phyloP scores from a whole-genome alignment of 148 eudicot genomes.

The Dysphania ambrosioides region DNA sequence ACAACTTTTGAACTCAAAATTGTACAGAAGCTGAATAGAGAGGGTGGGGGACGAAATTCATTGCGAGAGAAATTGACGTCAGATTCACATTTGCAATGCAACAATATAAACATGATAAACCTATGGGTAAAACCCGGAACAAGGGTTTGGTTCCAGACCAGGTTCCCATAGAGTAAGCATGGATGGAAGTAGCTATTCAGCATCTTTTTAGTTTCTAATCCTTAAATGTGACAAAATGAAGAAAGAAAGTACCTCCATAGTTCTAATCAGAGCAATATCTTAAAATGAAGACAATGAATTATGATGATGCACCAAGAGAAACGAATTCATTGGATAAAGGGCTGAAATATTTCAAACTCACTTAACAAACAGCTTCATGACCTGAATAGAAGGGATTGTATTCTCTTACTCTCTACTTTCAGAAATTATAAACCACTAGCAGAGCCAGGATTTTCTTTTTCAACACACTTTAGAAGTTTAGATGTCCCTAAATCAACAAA shows the following conservation, averaged over 20 bases:
- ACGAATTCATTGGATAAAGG: background rate
- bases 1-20: too few species aligned
- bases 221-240: background rate
- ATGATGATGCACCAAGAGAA: background rate
- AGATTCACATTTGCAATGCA: background rate
- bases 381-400: background rate
- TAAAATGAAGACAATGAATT: too few species aligned
- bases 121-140: too few species aligned
- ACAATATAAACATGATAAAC: too few species aligned
- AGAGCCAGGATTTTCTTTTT: background rate
- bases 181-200: background rate
- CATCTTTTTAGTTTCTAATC: background rate
- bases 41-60: background rate
- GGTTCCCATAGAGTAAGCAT: background rate
- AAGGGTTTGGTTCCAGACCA: too few species aligned
- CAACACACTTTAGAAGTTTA: background rate
- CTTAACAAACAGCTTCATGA: background rate
- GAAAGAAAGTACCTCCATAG: background rate
- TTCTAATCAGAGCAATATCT: background rate
- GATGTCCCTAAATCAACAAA: background rate
- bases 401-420: background rate
- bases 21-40: background rate
- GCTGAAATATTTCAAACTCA: background rate
- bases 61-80: background rate
- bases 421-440: background rate